Conservation (phyloP, 179 eudicot genomes). For the Nepenthes alata region DNA sequence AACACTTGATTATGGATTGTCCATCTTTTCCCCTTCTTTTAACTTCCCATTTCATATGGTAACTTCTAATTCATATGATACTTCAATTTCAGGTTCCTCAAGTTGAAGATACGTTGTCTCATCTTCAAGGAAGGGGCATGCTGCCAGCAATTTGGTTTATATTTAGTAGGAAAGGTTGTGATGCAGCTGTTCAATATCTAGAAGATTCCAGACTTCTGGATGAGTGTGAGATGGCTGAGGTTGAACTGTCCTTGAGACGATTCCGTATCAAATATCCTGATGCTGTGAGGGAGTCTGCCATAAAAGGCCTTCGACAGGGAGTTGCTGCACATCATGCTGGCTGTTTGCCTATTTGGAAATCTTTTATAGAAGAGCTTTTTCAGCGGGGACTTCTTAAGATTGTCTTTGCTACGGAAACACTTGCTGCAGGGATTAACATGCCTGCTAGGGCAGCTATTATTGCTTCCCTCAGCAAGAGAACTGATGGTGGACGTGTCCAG, state of each 20-base stretch:
- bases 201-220: slow-evolving; percentile 71
- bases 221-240: slow-evolving; percentile 83
- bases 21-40: slow-evolving; percentile 1
- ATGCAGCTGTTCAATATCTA: slow-evolving; percentile 92
- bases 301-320: slow-evolving; percentile 72
- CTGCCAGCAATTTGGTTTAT: slow-evolving; percentile 98
- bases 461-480: slow-evolving; percentile 87
- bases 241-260: slow-evolving; percentile 75
- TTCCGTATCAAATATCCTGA: slow-evolving; percentile 82
- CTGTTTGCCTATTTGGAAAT: slow-evolving; percentile 92
- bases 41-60: slow-evolving; percentile 3
- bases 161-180: slow-evolving; percentile 98
- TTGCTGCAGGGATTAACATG: slow-evolving; percentile 99
- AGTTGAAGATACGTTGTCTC: slow-evolving; percentile 77
- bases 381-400: slow-evolving; percentile 88
- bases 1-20: background rate
- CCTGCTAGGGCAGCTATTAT: slow-evolving; percentile 97
- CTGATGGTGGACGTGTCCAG: slow-evolving; percentile 70
- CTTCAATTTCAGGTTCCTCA: slow-evolving; percentile 67
- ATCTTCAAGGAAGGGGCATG: slow-evolving; percentile 74
- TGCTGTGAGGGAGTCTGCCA: slow-evolving; percentile 86
- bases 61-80: background rate
- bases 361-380: slow-evolving; percentile 89
- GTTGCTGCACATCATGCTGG: slow-evolving; percentile 99
- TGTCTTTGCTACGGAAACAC: slow-evolving; percentile 97